Conservation (phyloP, 2,329 filamentous ascomycete genomes). For the Aspergillus niger region DNA sequence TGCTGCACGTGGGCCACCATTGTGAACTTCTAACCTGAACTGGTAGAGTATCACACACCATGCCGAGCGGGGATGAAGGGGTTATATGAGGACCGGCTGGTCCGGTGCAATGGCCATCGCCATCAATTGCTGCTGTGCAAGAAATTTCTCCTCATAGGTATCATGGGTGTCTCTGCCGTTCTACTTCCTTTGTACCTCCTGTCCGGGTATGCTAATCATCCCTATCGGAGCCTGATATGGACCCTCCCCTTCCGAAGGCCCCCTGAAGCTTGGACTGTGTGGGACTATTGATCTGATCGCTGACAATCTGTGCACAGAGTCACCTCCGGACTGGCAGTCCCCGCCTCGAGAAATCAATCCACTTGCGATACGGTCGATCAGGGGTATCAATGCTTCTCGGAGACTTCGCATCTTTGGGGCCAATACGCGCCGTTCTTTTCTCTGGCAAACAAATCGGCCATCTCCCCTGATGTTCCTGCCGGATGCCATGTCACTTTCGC, state of each 20-base stretch:
- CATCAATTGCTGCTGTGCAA: not conserved
- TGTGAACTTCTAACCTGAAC: not conserved
- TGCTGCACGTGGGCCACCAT: not conserved
- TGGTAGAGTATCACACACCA: conserved; percentile 4
- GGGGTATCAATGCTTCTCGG: conserved; percentile 65
- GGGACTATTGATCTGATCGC: not conserved
- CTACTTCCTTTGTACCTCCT: conserved; percentile 18
- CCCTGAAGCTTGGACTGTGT: no score
- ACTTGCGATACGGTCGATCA: conserved; percentile 56
- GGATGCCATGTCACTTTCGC: conserved; percentile 78
- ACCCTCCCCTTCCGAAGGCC: not conserved
- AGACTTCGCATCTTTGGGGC: conserved; percentile 73
- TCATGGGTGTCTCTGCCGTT: conserved; percentile 17
- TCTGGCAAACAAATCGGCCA: conserved; percentile 61
- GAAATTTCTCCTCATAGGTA: conserved; percentile 4
- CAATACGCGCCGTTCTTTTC: conserved; percentile 86
- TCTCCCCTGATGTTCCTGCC: conserved; percentile 61
- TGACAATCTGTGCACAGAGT: conserved; percentile 15
- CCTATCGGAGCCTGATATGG: not conserved
- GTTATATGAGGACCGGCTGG: conserved; percentile 16
- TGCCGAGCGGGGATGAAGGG: conserved; percentile 18
- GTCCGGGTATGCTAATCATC: conserved; percentile 14
- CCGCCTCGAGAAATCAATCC: conserved; percentile 5
- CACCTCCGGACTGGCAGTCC: conserved; percentile 4
- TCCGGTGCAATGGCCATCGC: not conserved